A percentile compares a stretch with the other conserved stretches of the same genome.
These are phyloP conservation scores for Phytophthora hybrid DNA, from an alignment of 352 stramenopile genomes.

Conservation along the genomic window DNA sequence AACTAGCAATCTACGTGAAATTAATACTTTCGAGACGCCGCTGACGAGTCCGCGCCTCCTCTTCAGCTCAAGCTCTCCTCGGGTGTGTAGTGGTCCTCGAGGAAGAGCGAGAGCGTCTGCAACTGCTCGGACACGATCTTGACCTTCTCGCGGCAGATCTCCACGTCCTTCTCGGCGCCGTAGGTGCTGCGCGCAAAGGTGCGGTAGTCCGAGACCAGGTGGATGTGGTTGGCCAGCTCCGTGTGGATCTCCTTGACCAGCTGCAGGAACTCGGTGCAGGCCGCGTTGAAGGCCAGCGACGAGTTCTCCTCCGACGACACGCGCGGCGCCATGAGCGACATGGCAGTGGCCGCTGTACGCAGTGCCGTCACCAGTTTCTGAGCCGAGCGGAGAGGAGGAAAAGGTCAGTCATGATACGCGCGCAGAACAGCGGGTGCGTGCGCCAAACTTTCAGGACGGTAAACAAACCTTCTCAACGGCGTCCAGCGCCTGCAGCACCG, in stretches of 20 bases:
- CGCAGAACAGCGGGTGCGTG: not conserved
- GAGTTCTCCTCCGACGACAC: constrained; percentile 72
- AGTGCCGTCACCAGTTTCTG: constrained; percentile 87
- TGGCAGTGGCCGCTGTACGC: constrained; percentile 70
- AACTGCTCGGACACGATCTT: constrained; percentile 83
- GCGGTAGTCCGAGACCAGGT: constrained; percentile 88
- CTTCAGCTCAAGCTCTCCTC: constrained; percentile 55
- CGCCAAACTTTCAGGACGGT: constrained; percentile 2
- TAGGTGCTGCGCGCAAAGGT: constrained; percentile 87
- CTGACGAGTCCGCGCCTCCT: not conserved
- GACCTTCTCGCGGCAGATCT: constrained; percentile 81
- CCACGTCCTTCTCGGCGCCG: constrained; percentile 83
- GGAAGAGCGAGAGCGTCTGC: constrained; percentile 75
- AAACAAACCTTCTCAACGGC: constrained; percentile 73
- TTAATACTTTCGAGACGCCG: constrained; percentile 17
- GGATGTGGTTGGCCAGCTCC: constrained; percentile 84
- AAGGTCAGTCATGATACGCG: constrained; percentile 2
- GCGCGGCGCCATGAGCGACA: constrained; percentile 72
- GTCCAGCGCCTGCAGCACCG: constrained; percentile 80
- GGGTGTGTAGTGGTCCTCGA: constrained; percentile 76
- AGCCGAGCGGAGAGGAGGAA: not conserved
- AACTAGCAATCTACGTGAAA: constrained; percentile 32
- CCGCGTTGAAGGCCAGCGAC: constrained; percentile 76
- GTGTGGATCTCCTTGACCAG: constrained; percentile 88
- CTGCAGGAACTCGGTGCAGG: constrained; percentile 87